Evolutionary conservation across 2,329 filamentous ascomycete genomes (phyloP).

Genomic region (Kalaharituber pfeilii): DNA sequence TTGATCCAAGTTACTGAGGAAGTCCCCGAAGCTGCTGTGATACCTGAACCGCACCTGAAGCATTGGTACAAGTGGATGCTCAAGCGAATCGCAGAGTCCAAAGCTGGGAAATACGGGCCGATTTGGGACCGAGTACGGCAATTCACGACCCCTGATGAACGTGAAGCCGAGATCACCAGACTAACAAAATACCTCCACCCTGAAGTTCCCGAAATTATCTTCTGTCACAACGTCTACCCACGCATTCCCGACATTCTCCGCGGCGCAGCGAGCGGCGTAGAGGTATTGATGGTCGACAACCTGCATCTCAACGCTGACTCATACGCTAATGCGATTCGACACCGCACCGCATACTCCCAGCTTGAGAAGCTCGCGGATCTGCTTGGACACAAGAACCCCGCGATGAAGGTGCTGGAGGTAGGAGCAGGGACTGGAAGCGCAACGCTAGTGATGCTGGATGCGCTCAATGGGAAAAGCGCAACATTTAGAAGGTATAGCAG

Average conservation of each 20-base stretch:
- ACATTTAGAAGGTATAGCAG: conserved; percentile 13
- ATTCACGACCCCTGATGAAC: background rate
- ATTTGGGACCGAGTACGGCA: background rate
- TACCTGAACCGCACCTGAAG: background rate
- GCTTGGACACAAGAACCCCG: conserved; percentile 24
- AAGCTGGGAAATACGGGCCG: background rate
- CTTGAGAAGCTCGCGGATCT: background rate
- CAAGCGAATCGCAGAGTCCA: background rate
- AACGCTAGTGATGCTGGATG: background rate
- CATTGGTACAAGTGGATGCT: background rate
- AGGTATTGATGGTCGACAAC: background rate
- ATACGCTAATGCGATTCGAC: background rate
- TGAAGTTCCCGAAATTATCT: background rate
- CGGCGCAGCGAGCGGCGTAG: background rate
- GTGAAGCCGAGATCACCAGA: background rate
- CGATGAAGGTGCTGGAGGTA: conserved; percentile 28
- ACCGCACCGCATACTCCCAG: background rate
- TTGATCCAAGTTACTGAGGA: background rate
- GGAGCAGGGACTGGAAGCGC: conserved; percentile 29
- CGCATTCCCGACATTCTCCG: background rate
- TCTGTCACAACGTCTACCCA: background rate
- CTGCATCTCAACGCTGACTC: background rate
- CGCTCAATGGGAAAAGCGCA: background rate
- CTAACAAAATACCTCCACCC: background rate
- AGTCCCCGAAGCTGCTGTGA: background rate